These are phyloP conservation scores for Coemansia sp. DNA, from an alignment of 192 early-diverging fungal genomes.

Conservation along the genomic window DNA sequence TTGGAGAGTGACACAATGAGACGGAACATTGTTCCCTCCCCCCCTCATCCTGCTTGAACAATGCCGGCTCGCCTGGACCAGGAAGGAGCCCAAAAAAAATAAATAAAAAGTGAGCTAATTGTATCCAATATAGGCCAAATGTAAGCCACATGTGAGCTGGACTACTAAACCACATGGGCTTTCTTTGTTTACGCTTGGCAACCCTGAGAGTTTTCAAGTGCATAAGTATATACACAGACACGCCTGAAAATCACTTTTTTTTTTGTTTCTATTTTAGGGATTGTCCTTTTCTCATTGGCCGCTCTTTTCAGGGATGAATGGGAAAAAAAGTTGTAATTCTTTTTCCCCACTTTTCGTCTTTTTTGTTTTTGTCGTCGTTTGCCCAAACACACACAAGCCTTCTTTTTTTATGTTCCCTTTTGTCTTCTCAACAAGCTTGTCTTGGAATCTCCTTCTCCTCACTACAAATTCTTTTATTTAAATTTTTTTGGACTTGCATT, in stretches of 20 bases:
- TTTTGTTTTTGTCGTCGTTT: conserved; percentile 10
- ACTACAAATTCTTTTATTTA: neutral
- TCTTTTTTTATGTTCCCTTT: neutral
- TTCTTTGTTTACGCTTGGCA: neutral
- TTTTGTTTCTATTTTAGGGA: neutral
- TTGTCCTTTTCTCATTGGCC: neutral
- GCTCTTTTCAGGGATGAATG: conserved; percentile 5
- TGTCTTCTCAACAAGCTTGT: neutral
- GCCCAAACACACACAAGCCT: conserved; percentile 1
- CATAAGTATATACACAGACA: neutral
- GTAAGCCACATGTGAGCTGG: neutral
- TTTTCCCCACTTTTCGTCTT: conserved; percentile 11
- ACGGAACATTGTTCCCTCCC: neutral
- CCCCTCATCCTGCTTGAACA: too few species aligned
- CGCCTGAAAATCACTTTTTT: neutral
- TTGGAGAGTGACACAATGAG: neutral
- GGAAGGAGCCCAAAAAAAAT: too few species aligned
- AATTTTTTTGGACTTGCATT: neutral
- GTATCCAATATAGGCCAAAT: neutral
- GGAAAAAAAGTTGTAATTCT: neutral
- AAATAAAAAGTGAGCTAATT: neutral
- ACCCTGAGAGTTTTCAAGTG: neutral
- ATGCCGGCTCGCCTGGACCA: conserved; percentile 2
- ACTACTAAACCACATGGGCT: neutral
- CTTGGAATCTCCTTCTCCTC: neutral